phyloP scores from a whole-genome alignment of 148 eudicot genomes.

The Cornus florida region DNA sequence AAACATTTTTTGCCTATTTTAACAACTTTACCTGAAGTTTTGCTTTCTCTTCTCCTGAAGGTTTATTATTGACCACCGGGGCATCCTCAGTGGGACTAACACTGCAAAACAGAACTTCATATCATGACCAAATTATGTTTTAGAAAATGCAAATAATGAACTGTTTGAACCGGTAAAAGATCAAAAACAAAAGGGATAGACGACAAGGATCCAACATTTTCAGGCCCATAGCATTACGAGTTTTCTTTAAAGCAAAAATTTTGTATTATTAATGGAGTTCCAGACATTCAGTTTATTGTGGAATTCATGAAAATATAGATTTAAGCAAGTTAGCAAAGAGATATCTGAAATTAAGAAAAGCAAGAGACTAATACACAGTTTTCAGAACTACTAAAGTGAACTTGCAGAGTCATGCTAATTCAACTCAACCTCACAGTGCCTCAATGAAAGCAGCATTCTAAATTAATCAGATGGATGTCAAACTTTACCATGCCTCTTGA shows the following conservation, averaged over 20 bases:
- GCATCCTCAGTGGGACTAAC: slow-evolving; percentile 52
- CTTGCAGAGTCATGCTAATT: no score
- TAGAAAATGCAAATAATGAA: not conserved
- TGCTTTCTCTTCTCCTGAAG: slow-evolving; percentile 66
- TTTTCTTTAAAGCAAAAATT: not conserved
- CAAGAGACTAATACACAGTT: no score
- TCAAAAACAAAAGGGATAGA: not conserved
- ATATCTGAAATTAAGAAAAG: no score
- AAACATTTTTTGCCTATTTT: not conserved
- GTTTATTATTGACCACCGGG: slow-evolving; percentile 33
- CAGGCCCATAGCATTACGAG: not conserved
- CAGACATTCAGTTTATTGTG: not conserved
- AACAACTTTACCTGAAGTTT: slow-evolving; percentile 59
- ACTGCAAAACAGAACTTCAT: slow-evolving; percentile 30
- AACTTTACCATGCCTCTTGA: no score
- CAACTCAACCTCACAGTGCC: no score
- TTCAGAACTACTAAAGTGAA: no score
- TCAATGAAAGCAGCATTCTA: no score
- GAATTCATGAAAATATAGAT: no score
- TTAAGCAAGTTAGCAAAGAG: no score
- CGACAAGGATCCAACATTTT: not conserved
- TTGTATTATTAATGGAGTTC: not conserved
- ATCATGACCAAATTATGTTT: not conserved
- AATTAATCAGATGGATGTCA: no score
- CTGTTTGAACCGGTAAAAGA: slow-evolving; percentile 2